Conservation (phyloP, 768 basidiomycete species). For the Boletus bicolor region DNA sequence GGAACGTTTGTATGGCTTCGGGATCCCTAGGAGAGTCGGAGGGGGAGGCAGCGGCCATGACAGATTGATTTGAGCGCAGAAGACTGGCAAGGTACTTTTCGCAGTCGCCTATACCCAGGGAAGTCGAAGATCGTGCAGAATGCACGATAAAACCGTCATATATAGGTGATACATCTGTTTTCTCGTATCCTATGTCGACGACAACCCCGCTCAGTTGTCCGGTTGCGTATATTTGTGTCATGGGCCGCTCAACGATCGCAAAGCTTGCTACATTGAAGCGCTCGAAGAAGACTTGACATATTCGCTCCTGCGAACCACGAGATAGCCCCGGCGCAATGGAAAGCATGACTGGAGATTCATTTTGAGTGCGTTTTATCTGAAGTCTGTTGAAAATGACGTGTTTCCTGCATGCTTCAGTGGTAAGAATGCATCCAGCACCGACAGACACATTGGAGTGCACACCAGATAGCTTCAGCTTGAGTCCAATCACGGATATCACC, state of each 20-base stretch:
- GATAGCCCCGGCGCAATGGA: constrained; percentile 65
- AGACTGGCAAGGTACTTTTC: constrained; percentile 72
- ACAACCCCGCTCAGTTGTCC: constrained; percentile 71
- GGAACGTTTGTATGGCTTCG: constrained; percentile 45
- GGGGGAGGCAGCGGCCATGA: constrained; percentile 57
- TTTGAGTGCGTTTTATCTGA: constrained; percentile 75
- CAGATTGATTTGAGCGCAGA: constrained; percentile 63
- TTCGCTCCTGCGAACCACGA: constrained; percentile 62
- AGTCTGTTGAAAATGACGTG: constrained; percentile 74
- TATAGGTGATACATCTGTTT: constrained; percentile 75
- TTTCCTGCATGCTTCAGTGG: constrained; percentile 55
- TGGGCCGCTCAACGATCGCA: constrained; percentile 75
- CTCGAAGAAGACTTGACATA: constrained; percentile 87
- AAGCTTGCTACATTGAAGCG: constrained; percentile 88
- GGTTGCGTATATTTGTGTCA: constrained; percentile 79
- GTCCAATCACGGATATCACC: constrained; percentile 73
- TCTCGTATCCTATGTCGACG: constrained; percentile 75
- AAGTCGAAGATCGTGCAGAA: constrained; percentile 50
- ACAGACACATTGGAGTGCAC: constrained; percentile 3
- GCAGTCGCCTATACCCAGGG: constrained; percentile 69
- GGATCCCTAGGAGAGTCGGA: constrained; percentile 45
- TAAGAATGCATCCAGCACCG: constrained; percentile 3
- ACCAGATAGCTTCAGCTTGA: constrained; percentile 91
- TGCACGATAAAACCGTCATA: constrained; percentile 68
- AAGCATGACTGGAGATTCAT: constrained; percentile 83